A percentile compares a stretch with the other conserved stretches of the same genome.
These are phyloP conservation scores for Scenedesmus sp. DNA, from an alignment of 163 green algal genomes.

Conservation along the genomic window DNA sequence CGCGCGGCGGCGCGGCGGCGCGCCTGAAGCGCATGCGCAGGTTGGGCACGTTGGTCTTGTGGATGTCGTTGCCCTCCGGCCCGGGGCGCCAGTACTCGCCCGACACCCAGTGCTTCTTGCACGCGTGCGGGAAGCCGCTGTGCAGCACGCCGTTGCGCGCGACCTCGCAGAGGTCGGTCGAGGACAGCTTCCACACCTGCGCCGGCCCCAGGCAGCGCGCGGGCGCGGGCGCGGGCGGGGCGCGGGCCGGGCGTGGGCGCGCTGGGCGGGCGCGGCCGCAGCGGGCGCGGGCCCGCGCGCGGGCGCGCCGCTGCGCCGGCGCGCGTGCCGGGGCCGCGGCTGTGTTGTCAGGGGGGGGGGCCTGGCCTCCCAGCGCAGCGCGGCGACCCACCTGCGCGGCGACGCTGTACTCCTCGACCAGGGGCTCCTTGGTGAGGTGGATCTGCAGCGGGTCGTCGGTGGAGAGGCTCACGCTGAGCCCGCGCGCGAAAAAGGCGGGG, in stretches of 20 bases:
- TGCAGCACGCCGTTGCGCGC: conserved; percentile 95
- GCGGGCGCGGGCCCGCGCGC: too few relatives aligned
- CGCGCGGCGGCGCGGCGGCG: not conserved
- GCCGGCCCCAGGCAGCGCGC: too few relatives aligned
- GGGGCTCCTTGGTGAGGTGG: conserved; percentile 98
- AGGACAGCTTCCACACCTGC: conserved; percentile 98
- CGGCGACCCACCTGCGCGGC: conserved; percentile 87
- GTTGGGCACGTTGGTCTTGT: conserved; percentile 99
- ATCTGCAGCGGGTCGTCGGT: conserved; percentile 98
- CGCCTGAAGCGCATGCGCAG: conserved; percentile 91
- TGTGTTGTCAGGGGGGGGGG: too few relatives aligned
- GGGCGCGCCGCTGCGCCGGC: too few relatives aligned
- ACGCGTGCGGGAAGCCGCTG: conserved; percentile 91
- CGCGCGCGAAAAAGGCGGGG: conserved; percentile 96
- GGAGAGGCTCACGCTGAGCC: conserved; percentile 82
- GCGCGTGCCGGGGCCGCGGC: too few relatives aligned
- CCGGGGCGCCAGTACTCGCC: conserved; percentile 87
- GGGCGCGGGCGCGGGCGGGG: too few relatives aligned
- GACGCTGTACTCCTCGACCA: conserved; percentile 97
- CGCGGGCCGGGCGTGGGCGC: too few relatives aligned
- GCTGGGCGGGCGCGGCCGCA: too few relatives aligned
- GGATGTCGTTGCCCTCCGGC: conserved; percentile 97
- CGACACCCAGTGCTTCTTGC: conserved; percentile 95
- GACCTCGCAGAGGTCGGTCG: conserved; percentile 98
- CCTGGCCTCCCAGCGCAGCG: too few relatives aligned